Evolutionary conservation across 2,329 filamentous ascomycete species (phyloP), one percentile per base, ranked within the genome.

Genomic region (Claviceps capensis): DNA sequence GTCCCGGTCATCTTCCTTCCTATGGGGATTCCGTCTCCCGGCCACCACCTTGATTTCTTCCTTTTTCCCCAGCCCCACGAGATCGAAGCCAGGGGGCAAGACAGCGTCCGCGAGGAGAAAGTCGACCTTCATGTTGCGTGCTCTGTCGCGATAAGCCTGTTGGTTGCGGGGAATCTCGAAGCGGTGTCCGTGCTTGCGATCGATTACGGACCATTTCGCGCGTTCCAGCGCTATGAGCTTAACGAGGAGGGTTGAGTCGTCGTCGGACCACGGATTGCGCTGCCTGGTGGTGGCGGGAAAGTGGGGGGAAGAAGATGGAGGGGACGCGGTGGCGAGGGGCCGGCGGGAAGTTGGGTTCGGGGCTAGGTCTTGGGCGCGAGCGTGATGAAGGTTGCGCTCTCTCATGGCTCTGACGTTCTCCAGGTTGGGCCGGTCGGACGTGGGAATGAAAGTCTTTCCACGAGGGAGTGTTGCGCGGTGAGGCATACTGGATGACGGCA

Each of bases 101-200:
- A 64, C 40, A 2, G 53, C 54, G 58, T 79, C 74, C 2, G 64
- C 61, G 49, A 71, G 67, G 16, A 81, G 65, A 46, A 74, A 68
- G 36, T 74, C 70, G 38, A 76, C 73, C 65, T 81, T 81, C 51
- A 78, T 56, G 52, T 77, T 72, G 48, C 77, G 72, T n/a, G 77
- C 77, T 63, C 75, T 77, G 67, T 81, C 77, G 6, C 77, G 75
- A 52, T 77, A 69, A 4, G 75, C 73, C 61, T 79, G 77, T 64
- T 79, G 77, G 57, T 73, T 71, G 48, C 77, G 74, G 2, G 60
- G 60, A 16, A 63, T 56, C 44, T 74, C 65, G 51, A 78, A 78
- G 2, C 52, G 53, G 17, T 66, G 36, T 0, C 58, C 58, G 30
- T 67, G 62, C 5, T 58, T 42, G 26, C 55, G 58, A 53, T 67